These are phyloP conservation scores for Xylaria intraflava DNA, from an alignment of 495 filamentous ascomycete genomes.

Conservation along the genomic window DNA sequence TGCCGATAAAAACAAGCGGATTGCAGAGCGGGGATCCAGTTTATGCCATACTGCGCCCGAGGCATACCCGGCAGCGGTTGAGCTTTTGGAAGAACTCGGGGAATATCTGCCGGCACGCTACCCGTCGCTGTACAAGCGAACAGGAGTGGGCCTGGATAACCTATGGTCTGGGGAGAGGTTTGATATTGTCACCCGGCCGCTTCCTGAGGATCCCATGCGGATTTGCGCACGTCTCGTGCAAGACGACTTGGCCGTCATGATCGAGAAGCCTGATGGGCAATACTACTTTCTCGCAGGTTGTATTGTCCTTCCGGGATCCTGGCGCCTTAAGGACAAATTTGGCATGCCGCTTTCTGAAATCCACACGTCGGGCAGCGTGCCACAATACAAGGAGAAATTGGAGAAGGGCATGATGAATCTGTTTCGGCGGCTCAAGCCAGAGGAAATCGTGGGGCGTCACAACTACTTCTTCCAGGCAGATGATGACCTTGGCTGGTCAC, in stretches of 20 bases:
- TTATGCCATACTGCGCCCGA: constrained; percentile 67
- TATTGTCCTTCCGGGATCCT: constrained; percentile 79
- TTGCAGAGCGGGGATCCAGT: constrained; percentile 61
- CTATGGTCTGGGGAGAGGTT: constrained; percentile 65
- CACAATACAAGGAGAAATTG: constrained; percentile 67
- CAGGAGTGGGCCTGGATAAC: constrained; percentile 62
- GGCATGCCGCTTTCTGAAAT: constrained; percentile 80
- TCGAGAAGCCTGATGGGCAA: constrained; percentile 69
- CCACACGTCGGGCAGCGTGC: constrained; percentile 76
- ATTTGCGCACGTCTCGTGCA: constrained; percentile 68
- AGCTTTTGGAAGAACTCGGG: constrained; percentile 70
- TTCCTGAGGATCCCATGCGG: constrained; percentile 77
- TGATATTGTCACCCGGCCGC: constrained; percentile 58
- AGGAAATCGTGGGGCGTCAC: constrained; percentile 54
- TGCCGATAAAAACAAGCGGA: constrained; percentile 62
- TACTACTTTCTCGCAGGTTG: constrained; percentile 80
- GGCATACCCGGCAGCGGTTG: constrained; percentile 69
- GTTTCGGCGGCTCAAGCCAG: constrained; percentile 58
- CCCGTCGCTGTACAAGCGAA: constrained; percentile 63
- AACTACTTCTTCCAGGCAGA: constrained; percentile 80
- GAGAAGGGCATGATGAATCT: constrained; percentile 82
- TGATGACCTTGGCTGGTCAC: constrained; percentile 62
- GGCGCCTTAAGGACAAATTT: constrained; percentile 78
- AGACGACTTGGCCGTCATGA: constrained; percentile 84
- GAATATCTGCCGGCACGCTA: constrained; percentile 77